Evolutionary conservation across 1,139 yeast genomes (phyloP), one percentile per base, ranked within the genome.

Genomic region (Tardiomyces blankii): DNA sequence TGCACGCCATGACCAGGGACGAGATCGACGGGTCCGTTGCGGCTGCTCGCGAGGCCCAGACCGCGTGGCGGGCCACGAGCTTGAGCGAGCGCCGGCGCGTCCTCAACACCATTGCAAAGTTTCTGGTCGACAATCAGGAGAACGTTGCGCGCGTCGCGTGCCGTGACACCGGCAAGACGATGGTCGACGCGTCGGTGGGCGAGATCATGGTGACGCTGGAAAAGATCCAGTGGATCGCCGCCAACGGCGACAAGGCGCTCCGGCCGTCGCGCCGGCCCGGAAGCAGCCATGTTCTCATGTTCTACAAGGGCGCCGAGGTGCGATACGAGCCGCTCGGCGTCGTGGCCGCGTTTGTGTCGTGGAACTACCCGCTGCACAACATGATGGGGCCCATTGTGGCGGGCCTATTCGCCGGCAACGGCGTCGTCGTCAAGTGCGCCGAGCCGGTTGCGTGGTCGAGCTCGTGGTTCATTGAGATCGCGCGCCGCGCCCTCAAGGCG

Each of bases 361-460:
- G 98, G 98, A 91, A 91, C 60, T 91, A 91, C 60, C 97, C 98
- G 1, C 54, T 69, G 40, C 97, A 91, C 62, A 91, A 91, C 63
- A 68, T 89, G 46, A 69, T 91, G 75, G 96, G 96, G 1, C 98
- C 98, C 1, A 71, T 89, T 1, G 80, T 89, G 49, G 94, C 96
- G 1, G 77, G 93, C 1, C 65, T 91, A 25, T 86, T 88, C 61
- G 78, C 95, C 4, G 98, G 98, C 7, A 89, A 91, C 62, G 89
- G 91, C 12, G 80, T 88, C 46, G 80, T 91, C 5, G 80, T 91
- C 45, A 91, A 91, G 63, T 89, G 98, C 65, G 85, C 96, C 3
- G 98, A 91, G 63, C 86, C 87, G 57, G 97, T 91, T 2, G 83
- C 86, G 38, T 91, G 97, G 97, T 86, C 96, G 12, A 84, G 96